Percentiles rank a stretch among this genome's conserved stretches.
phyloP scores from a whole-genome alignment of 192 early-diverging fungal species.

The Chytriomyces hyalinus region DNA sequence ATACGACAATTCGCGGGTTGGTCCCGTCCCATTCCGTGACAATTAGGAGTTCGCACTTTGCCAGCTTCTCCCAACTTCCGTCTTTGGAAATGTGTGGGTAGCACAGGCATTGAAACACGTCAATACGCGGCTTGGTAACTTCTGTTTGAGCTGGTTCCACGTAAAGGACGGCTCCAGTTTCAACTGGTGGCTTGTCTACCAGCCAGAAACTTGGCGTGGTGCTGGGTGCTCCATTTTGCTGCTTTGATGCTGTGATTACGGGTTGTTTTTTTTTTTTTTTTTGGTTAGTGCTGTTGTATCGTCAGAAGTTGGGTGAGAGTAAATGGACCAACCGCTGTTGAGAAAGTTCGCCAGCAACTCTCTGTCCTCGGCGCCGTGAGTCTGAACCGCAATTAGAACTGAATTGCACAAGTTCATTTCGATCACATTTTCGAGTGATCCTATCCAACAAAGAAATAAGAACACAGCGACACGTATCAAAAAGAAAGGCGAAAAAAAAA shows the following conservation, averaged over 20 bases:
- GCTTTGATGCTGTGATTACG: neutral
- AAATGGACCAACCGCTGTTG: neutral
- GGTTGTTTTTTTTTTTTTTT: neutral
- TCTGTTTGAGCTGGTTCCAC: neutral
- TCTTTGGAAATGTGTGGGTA: slow-evolving; percentile 8
- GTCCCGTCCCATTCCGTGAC: neutral
- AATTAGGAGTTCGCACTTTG: slow-evolving; percentile 1
- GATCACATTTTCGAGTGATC: slow-evolving; percentile 7
- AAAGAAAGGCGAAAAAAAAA: too few relatives aligned
- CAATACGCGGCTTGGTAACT: neutral
- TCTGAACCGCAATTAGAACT: neutral
- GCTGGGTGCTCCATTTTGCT: neutral
- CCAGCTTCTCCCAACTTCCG: slow-evolving; percentile 14
- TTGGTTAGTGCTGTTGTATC: neutral
- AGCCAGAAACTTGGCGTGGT: neutral
- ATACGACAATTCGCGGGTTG: neutral
- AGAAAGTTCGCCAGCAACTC: neutral
- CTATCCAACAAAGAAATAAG: neutral
- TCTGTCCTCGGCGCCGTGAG: neutral
- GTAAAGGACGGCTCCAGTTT: neutral
- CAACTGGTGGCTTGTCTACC: slow-evolving; percentile 1
- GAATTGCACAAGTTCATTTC: slow-evolving; percentile 15
- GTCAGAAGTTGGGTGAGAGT: neutral
- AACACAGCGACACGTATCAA: neutral
- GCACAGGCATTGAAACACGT: slow-evolving; percentile 1